phyloP scores from a whole-genome alignment of 768 basidiomycete species.

The Lanmaoa pseudosensibilis region DNA sequence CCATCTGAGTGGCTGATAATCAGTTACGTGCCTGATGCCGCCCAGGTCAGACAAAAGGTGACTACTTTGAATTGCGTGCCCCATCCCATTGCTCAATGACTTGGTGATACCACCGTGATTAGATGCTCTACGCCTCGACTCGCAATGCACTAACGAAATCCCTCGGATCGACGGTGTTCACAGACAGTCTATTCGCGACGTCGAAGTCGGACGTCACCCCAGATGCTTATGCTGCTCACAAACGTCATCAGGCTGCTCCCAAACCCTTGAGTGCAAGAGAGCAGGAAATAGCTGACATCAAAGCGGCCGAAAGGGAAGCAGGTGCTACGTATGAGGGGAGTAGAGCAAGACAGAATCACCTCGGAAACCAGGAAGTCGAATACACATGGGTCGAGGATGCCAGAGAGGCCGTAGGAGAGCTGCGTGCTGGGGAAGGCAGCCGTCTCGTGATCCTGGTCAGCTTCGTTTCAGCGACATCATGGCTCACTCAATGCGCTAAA shows the following conservation, averaged over 20 bases:
- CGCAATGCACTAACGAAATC: constrained; percentile 65
- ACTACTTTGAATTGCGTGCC: not conserved
- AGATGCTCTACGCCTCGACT: constrained; percentile 91
- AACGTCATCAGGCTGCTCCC: constrained; percentile 68
- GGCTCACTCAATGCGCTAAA: not conserved
- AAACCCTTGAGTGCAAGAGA: constrained; percentile 83
- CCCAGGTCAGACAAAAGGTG: constrained; percentile 82
- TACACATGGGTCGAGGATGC: constrained; percentile 68
- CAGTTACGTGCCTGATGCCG: constrained; percentile 80
- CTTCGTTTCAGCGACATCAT: not conserved
- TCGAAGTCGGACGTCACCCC: constrained; percentile 64
- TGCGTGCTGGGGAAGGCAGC: constrained; percentile 49
- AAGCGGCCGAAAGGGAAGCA: constrained; percentile 68
- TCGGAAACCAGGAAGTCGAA: constrained; percentile 56
- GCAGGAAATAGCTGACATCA: constrained; percentile 76
- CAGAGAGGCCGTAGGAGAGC: constrained; percentile 59
- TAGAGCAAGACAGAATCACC: constrained; percentile 51
- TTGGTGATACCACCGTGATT: not conserved
- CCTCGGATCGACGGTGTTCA: constrained; percentile 74
- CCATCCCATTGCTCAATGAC: not conserved
- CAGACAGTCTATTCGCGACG: constrained; percentile 77
- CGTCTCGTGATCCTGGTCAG: constrained; percentile 68
- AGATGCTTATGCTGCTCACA: constrained; percentile 72
- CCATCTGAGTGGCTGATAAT: constrained; percentile 69
- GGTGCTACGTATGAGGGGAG: constrained; percentile 58